phyloP scores from a whole-genome alignment of 2,329 filamentous ascomycete genomes.

The Alternaria metachromatica region DNA sequence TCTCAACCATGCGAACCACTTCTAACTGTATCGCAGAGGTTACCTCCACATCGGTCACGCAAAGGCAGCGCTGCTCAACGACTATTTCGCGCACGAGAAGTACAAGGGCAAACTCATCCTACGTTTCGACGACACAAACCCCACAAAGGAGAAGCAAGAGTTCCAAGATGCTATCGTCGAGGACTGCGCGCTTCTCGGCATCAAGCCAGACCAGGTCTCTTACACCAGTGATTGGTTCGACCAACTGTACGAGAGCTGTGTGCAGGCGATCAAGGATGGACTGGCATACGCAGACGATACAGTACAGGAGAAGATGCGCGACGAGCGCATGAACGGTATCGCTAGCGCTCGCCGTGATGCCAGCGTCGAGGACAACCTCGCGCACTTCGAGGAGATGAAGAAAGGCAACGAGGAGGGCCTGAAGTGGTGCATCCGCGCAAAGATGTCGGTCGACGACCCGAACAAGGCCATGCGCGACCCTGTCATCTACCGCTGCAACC shows the following conservation, averaged over 20 bases:
- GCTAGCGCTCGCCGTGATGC: slow-evolving; percentile 81
- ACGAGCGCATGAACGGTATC: slow-evolving; percentile 83
- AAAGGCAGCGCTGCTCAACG: slow-evolving; percentile 90
- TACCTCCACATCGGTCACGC: slow-evolving; percentile 96
- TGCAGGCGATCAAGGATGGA: slow-evolving; percentile 84
- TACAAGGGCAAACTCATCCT: slow-evolving; percentile 91
- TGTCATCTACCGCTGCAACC: slow-evolving; percentile 95
- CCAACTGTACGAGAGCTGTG: slow-evolving; percentile 82
- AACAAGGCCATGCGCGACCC: slow-evolving; percentile 97
- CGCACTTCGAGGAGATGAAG: slow-evolving; percentile 94
- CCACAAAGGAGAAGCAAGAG: slow-evolving; percentile 95
- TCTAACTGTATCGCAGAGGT: slow-evolving; percentile 54
- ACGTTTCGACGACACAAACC: slow-evolving; percentile 97
- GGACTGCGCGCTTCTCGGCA: slow-evolving; percentile 88
- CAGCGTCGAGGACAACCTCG: slow-evolving; percentile 80
- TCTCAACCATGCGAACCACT: not conserved
- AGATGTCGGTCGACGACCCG: slow-evolving; percentile 87
- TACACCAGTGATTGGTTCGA: slow-evolving; percentile 98
- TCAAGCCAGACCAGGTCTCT: slow-evolving; percentile 83
- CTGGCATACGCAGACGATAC: slow-evolving; percentile 96
- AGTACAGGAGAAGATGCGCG: slow-evolving; percentile 83
- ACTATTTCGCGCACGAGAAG: slow-evolving; percentile 94
- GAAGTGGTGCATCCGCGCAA: slow-evolving; percentile 91
- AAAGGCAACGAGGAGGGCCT: slow-evolving; percentile 77
- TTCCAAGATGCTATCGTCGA: slow-evolving; percentile 93